Base-by-base conservation (phyloP, 1,284 basidiomycete species). In the Fereydounia khargensis region DNA sequence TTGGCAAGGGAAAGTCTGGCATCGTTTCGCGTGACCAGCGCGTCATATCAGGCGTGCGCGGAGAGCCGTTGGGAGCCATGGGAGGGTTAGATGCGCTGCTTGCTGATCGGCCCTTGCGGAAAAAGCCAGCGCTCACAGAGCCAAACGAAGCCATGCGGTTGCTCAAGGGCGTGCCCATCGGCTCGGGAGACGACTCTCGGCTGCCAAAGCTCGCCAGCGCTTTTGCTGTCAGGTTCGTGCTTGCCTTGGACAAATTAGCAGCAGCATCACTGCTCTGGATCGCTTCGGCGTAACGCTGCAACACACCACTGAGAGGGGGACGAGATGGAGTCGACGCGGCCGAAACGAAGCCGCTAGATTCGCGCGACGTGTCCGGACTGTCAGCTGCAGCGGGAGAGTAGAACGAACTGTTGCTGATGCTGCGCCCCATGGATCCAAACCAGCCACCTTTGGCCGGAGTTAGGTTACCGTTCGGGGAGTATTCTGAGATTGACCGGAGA, bases 221-320 rank as follows among this genome's bases (percentile, higher is more conserved):
- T 39, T 63, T 69, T 11, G 71, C 73, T 2, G 65, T 68, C 19
- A 65, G 48, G 35, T 75, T 74, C 0, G 73, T 70, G 39, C 68
- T 59, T 1, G 63, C 64, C 38, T 75, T 75, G 32, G 67, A 66
- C 6, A 75, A 30, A 25, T 54, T 68, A 16, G 73, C 73, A 2
- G 66, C 71, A 4, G 71, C 62, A 32, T 75, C 66, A 37, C 68
- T 70, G 24, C 56, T 62, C 25, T 75, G 73, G 13, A 73, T 49
- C 3, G 65, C 69, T 22, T 72, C 65, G 18, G 66, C 60, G 20
- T 66, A 68, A 21, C 57, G 50, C n/a, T 53, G 56, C 30, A 66
- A 33, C 11, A 66, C 51, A 22, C 48, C 58, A 35, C 46, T 50
- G 23, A 50, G 33, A 24, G 43, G 45, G 38, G 34, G 33, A 17